phyloP scores from a whole-genome alignment of 75 land plant genomes.

The Isoetes taiwanensis region DNA sequence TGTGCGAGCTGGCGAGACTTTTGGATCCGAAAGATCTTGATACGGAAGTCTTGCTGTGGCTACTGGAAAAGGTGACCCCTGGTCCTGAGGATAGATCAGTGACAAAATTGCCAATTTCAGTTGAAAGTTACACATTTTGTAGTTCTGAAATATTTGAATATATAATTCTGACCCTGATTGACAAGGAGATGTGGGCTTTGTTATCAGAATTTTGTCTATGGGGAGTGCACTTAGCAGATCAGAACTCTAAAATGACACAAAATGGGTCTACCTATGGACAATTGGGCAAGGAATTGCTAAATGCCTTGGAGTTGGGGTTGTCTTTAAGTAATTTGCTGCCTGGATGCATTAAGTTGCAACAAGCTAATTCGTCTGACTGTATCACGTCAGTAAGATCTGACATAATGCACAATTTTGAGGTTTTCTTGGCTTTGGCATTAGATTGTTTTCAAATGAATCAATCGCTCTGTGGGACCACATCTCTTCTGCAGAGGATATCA shows the following conservation, averaged over 20 bases:
- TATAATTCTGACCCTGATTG: slow-evolving; percentile 8
- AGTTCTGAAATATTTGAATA: slow-evolving; percentile 11
- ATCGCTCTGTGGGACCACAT: too few species aligned
- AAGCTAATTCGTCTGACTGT: slow-evolving; percentile 9
- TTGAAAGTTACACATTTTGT: background rate
- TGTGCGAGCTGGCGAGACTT: slow-evolving; percentile 10
- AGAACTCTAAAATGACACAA: background rate
- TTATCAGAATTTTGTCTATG: slow-evolving; percentile 19
- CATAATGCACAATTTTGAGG: slow-evolving; percentile 13
- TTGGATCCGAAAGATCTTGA: slow-evolving; percentile 11
- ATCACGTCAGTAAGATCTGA: slow-evolving; percentile 6
- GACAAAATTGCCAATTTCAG: background rate
- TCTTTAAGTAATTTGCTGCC: slow-evolving; percentile 9
- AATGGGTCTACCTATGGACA: background rate
- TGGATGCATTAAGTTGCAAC: slow-evolving; percentile 9
- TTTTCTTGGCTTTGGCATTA: slow-evolving; percentile 4
- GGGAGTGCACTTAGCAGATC: slow-evolving; percentile 8
- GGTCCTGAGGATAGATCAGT: background rate
- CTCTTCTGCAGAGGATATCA: slow-evolving; percentile 9
- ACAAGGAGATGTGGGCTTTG: slow-evolving; percentile 15
- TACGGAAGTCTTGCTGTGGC: slow-evolving; percentile 17
- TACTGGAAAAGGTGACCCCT: slow-evolving; percentile 12
- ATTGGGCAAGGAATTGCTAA: background rate
- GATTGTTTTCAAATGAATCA: too few species aligned
- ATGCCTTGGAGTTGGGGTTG: slow-evolving; percentile 12